Evolutionary conservation across 495 filamentous ascomycete genomes (phyloP), one percentile per base, ranked within the genome.

Genomic region (Annulohypoxylon nitens): DNA sequence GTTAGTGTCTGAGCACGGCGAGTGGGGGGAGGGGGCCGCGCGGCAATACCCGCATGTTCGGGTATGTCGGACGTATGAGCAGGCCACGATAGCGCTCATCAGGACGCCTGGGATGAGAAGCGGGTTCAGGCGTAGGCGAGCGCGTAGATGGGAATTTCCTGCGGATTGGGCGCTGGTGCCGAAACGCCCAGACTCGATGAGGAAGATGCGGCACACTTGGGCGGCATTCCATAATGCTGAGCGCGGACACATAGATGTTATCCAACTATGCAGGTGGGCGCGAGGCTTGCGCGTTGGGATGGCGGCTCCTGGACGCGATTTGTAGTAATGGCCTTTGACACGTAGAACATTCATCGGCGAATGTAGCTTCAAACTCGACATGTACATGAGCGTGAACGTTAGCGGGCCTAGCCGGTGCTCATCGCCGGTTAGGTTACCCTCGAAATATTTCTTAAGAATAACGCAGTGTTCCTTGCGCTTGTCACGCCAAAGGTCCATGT

Each of bases 81-180:
- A 79, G 8, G 74, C 59, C 4, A 78, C 62, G 18, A 81, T 71
- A 16, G 79, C 79, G 61, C 77, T 75, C 78, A 77, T 80, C 33
- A 80, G 53, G 4, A 80, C 59, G 23, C 74, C 73, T 1, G 77
- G 69, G 9, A 73, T 59, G 1, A 76, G 67, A 3, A 80, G 66
- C 0, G 80, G 78, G 71, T 80, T 80, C 25, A 80, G 66, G n/a
- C 33, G 37, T 4, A 76, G 63, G 11, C 64, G 51, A 1, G 54
- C 47, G 47, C 73, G 64, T 23, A 23, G 50, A 2, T 30, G 16
- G 5, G 8, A 41, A 33, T 8, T 41, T 1, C 4, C 3, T 6
- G n/a, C 10, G 10, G n/a, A 12, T 20, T 33, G 2, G 33, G 36
- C 23, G 58, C 23, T 14, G 23, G 14, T 2, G 18, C 3, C 11